Percentiles rank a stretch among this genome's conserved stretches.
Evolutionary conservation across 2,329 filamentous ascomycete genomes (phyloP).

Genomic region (Lasiodiplodia theobromae): DNA sequence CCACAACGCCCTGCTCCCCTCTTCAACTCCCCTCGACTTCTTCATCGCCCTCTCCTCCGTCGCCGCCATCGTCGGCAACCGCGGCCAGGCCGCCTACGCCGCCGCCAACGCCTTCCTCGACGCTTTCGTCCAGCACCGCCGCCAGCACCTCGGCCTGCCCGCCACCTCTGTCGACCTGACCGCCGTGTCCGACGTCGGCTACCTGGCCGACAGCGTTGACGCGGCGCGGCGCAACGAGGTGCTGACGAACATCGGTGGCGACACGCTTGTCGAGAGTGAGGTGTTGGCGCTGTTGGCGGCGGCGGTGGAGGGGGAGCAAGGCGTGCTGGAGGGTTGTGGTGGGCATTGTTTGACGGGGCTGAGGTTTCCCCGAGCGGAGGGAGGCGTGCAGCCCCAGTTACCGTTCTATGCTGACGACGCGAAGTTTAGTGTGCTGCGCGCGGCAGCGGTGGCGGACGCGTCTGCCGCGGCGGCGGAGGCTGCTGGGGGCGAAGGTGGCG

Average conservation of each 20-base stretch:
- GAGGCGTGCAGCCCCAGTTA: not conserved
- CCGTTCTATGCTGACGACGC: conserved; percentile 24
- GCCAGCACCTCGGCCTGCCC: conserved; percentile 28
- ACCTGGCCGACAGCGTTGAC: conserved; percentile 25
- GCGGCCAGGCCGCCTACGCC: conserved; percentile 41
- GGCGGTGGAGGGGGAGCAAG: not conserved
- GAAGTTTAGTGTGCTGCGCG: conserved; percentile 2
- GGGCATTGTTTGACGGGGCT: conserved; percentile 27
- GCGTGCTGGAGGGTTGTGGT: not conserved
- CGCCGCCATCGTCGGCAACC: conserved; percentile 34
- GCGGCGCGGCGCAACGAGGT: conserved; percentile 6
- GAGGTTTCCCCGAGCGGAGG: not conserved
- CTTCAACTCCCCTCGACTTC: conserved; percentile 37
- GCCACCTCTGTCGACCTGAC: conserved; percentile 34
- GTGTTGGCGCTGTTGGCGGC: conserved; percentile 28
- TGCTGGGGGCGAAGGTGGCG: not conserved
- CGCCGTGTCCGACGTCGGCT: conserved; percentile 39
- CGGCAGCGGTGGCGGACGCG: not conserved
- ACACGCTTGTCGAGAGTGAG: conserved; percentile 24
- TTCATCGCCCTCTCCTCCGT: conserved; percentile 35
- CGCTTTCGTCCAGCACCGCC: conserved; percentile 37
- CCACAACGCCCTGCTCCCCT: conserved; percentile 30
- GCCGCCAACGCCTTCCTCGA: conserved; percentile 44
- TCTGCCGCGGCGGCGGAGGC: not conserved
- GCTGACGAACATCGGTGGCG: conserved; percentile 26